phyloP scores from a whole-genome alignment of 2,329 filamentous ascomycete genomes.

The Chrysoporthe cubensis region DNA sequence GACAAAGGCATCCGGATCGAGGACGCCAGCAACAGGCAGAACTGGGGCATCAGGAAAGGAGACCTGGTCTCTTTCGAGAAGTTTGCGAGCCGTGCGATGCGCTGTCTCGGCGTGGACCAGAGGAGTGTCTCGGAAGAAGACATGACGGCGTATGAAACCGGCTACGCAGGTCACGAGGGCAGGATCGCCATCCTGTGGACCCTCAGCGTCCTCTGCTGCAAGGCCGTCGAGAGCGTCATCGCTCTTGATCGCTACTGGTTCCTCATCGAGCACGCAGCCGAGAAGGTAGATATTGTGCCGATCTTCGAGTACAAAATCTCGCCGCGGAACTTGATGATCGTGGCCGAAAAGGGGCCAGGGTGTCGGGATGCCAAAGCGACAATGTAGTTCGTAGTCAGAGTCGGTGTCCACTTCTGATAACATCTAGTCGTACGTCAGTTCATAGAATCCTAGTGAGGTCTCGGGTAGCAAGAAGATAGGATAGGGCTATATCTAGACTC shows the following conservation, averaged over 20 bases:
- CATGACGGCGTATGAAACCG: conserved; percentile 33
- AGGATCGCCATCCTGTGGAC: conserved; percentile 40
- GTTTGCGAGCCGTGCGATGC: conserved; percentile 36
- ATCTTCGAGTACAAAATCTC: conserved; percentile 37
- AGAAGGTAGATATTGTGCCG: conserved; percentile 33
- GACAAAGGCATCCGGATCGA: conserved; percentile 33
- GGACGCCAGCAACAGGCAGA: conserved; percentile 25
- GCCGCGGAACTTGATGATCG: conserved; percentile 35
- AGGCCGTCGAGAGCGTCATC: conserved; percentile 39
- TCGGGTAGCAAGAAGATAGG: too few species aligned
- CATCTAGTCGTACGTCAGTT: too few species aligned
- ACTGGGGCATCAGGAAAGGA: conserved; percentile 39
- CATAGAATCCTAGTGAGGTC: too few species aligned
- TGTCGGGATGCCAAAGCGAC: background rate
- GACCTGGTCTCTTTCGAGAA: conserved; percentile 34
- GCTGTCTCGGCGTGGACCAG: conserved; percentile 31
- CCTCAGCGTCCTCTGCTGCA: conserved; percentile 39
- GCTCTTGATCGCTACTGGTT: conserved; percentile 40
- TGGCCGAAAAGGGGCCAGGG: conserved; percentile 30
- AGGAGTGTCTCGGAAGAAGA: conserved; percentile 30
- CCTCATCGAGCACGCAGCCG: conserved; percentile 33
- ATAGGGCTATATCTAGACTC: too few species aligned
- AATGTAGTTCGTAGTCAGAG: background rate
- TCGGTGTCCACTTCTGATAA: too few species aligned
- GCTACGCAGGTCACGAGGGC: conserved; percentile 33